Evolutionary conservation across 2,329 filamentous ascomycete species (phyloP), one percentile per base, ranked within the genome.

Genomic region (Beauveria medogensis): DNA sequence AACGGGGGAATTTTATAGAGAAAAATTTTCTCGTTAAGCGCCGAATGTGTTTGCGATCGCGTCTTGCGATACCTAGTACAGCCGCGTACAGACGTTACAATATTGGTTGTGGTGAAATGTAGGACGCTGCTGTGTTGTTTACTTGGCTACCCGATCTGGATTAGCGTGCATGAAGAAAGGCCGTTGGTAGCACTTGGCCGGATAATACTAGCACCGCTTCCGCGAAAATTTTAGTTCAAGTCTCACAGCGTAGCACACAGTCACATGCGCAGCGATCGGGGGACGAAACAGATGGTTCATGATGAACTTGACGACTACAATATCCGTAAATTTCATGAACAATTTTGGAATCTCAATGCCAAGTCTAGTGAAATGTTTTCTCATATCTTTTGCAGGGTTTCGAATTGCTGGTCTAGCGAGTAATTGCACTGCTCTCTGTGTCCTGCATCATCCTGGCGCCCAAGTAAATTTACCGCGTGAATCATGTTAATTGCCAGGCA

Each of bases 141-240:
- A 63, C 62, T 63, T 44, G 24, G 50, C 34, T 51, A 24, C 62
- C 58, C 54, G 53, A 60, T 61, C 16, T 44, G 43, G 58, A 44
- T 24, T 63, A 63, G 62, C 40, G 44, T 16, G 43, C 40, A 41
- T 51, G 46, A 40, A 37, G 22, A 24, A 22, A 20, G 14, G 24
- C 47, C 22, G 55, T 44, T 50, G 22, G 22, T 22, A 22, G 55
- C 12, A 8, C 7, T 16, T 12, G 3, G 3, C 3, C 57, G 57
- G 57, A 53, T 28, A 46, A 52, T 14, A 3, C 14, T 46, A 46
- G 2, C 6, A 26, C 57, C 57, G 48, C 20, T 24, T 50, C 40
- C 48, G 22, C 6, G 18, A 9, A 55, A 37, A 37, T 37, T 37
- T 37, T 37, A 37, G 12, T 16, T 37, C 34, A 6, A 14, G 34